phyloP scores from a whole-genome alignment of 2,329 filamentous ascomycete genomes.

The Colletotrichum godetiae region DNA sequence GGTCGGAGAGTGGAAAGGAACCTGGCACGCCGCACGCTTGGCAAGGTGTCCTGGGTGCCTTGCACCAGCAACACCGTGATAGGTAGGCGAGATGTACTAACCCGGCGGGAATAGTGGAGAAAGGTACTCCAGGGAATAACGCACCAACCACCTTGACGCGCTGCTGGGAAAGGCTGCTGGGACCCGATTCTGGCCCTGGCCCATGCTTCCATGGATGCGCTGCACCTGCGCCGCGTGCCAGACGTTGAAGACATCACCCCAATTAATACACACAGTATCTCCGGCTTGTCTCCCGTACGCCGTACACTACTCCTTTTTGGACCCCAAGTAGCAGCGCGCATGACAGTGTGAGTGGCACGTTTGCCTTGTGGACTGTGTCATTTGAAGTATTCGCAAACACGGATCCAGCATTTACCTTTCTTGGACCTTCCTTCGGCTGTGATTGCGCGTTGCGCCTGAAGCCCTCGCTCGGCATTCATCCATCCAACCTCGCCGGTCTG shows the following conservation, averaged over 20 bases:
- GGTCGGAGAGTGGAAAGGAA: neutral
- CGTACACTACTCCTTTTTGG: constrained; percentile 2
- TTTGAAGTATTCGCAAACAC: constrained; percentile 25
- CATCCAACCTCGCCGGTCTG: constrained; percentile 1
- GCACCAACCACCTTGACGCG: constrained; percentile 20
- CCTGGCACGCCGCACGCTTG: neutral
- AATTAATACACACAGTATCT: neutral
- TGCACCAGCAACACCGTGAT: neutral
- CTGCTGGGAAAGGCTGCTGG: constrained; percentile 4
- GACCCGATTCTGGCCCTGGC: constrained; percentile 16
- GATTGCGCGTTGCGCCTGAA: neutral
- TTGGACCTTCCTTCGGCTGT: neutral
- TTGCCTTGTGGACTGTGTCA: constrained; percentile 6
- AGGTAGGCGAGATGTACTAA: neutral
- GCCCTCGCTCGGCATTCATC: neutral
- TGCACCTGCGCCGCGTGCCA: constrained; percentile 1
- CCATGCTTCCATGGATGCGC: neutral
- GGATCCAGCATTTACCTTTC: neutral
- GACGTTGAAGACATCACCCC: neutral
- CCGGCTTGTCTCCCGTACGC: neutral
- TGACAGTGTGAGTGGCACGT: constrained; percentile 15
- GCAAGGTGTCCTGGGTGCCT: neutral
- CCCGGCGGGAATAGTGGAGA: neutral
- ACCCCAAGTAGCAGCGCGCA: constrained; percentile 10
- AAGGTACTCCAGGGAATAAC: neutral